These are phyloP conservation scores for Hanseniaspora sp. DNA, from an alignment of 1,139 yeast genomes.

Conservation along the genomic window DNA sequence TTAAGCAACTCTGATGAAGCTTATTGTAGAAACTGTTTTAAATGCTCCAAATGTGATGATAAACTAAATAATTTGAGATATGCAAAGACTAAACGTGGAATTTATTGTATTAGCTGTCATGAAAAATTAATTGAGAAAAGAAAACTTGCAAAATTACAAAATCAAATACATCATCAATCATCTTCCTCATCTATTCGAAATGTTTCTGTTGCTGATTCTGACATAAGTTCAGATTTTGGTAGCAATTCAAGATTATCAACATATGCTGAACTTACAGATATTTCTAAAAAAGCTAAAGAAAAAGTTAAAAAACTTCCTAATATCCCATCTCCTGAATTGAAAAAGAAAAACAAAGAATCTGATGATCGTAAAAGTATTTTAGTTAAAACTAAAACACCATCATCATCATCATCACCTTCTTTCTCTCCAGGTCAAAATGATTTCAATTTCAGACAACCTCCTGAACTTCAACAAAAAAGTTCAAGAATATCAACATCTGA, in stretches of 20 bases:
- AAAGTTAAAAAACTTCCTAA: conserved; percentile 27
- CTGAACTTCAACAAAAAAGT: background rate
- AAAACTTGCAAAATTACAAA: conserved; percentile 31
- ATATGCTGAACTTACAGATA: background rate
- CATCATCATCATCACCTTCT: background rate
- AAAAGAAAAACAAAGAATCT: background rate
- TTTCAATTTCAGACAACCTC: conserved; percentile 16
- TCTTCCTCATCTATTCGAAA: conserved; percentile 16
- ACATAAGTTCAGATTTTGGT: conserved; percentile 2
- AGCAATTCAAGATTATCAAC: background rate
- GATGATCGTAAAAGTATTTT: background rate
- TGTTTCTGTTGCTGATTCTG: background rate
- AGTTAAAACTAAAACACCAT: conserved; percentile 6
- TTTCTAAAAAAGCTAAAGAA: conserved; percentile 8
- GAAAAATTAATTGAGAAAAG: conserved; percentile 50
- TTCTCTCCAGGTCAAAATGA: too few relatives aligned
- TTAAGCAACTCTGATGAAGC: conserved; percentile 83
- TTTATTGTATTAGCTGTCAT: conserved; percentile 90
- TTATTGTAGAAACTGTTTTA: conserved; percentile 82
- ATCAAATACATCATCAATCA: conserved; percentile 26
- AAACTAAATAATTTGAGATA: conserved; percentile 82
- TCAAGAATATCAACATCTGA: conserved; percentile 9
- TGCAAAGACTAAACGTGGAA: conserved; percentile 87
- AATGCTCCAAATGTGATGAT: conserved; percentile 79
- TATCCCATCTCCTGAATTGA: conserved; percentile 21